A percentile compares a stretch with the other conserved stretches of the same genome.
These are phyloP conservation scores for Colletotrichum sp. DNA, from an alignment of 2,329 filamentous ascomycete species.

Conservation along the genomic window DNA sequence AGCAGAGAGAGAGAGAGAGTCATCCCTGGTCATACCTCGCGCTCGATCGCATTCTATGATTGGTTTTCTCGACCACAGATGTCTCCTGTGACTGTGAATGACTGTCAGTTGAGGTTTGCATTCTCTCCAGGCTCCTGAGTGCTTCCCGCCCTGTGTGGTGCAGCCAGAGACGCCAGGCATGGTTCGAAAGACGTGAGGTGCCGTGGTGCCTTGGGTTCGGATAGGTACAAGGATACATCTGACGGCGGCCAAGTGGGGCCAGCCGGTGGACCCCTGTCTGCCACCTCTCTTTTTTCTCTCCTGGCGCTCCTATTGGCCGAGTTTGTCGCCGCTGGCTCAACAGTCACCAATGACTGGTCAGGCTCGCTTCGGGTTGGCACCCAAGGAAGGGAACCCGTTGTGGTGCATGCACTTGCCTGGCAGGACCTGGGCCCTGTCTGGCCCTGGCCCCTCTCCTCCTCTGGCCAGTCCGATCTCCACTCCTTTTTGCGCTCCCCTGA, in stretches of 20 bases:
- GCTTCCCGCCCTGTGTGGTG: neutral
- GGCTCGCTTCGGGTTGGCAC: conserved; percentile 9
- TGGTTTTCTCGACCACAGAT: neutral
- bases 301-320: conserved; percentile 1
- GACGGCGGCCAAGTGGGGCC: neutral
- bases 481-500: conserved; percentile 14
- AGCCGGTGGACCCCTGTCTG: neutral
- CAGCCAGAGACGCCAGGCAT: neutral
- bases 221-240: neutral
- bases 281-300: neutral
- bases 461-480: conserved; percentile 11
- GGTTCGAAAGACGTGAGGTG: neutral
- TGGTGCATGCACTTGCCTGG: neutral
- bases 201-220: neutral
- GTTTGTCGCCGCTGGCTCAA: neutral
- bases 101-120: neutral
- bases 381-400: neutral
- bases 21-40: conserved; percentile 8
- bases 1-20: neutral
- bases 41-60: neutral
- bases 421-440: conserved; percentile 11
- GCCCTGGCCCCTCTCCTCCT: neutral
- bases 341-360: neutral
- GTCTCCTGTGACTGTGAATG: neutral
- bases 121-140: neutral